Conservation (phyloP, 2,329 filamentous ascomycete species). For the Botrytis medusae region DNA sequence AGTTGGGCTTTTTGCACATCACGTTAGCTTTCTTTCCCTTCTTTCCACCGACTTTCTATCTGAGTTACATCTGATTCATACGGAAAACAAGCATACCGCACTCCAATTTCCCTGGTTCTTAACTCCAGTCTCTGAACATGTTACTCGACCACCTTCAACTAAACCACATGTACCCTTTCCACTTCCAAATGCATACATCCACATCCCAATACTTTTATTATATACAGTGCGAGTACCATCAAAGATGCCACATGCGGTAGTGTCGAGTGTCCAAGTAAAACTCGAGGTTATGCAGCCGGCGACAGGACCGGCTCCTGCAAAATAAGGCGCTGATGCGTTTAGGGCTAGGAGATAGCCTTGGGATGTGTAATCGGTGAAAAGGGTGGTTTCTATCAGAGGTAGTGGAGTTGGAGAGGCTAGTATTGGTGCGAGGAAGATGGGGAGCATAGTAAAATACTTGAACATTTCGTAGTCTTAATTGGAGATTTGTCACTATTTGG, state of each 20-base stretch:
- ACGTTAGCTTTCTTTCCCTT: not conserved
- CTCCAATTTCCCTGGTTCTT: not conserved
- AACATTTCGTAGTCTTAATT: not conserved
- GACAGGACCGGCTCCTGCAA: not conserved
- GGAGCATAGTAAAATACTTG: not conserved
- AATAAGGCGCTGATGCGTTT: slow-evolving; percentile 12
- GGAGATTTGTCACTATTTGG: not conserved
- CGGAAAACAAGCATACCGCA: not conserved
- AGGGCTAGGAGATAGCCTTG: not conserved
- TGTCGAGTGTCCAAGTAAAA: slow-evolving; percentile 16
- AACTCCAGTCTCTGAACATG: not conserved
- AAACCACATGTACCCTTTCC: not conserved
- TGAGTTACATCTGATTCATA: not conserved
- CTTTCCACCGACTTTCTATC: too few species aligned
- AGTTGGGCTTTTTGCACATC: not conserved
- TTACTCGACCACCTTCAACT: slow-evolving; percentile 1
- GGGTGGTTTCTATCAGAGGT: not conserved
- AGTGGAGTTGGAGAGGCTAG: not conserved
- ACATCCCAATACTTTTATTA: slow-evolving; percentile 4
- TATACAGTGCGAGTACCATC: slow-evolving; percentile 6
- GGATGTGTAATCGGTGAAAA: slow-evolving; percentile 5
- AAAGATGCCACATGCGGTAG: not conserved
- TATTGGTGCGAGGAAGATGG: not conserved
- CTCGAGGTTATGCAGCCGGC: slow-evolving; percentile 8
- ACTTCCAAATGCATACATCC: slow-evolving; percentile 14